A percentile compares a stretch with the other conserved stretches of the same genome.
phyloP scores from a whole-genome alignment of 179 eudicot genomes.

The Dionaea muscipula region DNA sequence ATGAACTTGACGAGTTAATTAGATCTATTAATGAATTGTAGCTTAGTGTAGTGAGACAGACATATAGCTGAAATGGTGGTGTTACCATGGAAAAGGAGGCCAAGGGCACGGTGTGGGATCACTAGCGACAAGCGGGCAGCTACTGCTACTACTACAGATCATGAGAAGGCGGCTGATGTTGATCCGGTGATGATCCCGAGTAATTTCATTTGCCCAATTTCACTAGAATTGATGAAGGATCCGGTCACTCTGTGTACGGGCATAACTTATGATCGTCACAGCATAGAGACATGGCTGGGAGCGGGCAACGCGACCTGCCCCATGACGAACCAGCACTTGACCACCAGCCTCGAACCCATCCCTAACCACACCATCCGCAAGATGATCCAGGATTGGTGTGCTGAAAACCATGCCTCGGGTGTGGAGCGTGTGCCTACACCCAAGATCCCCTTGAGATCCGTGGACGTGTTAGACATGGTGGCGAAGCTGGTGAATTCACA shows the following conservation, averaged over 20 bases:
- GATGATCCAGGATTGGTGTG: conserved; percentile 77
- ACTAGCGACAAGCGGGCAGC: background rate
- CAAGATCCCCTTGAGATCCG: conserved; percentile 26
- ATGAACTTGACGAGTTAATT: too few species aligned
- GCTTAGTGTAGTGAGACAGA: too few species aligned
- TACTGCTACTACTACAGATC: too few species aligned
- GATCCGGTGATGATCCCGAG: conserved; percentile 32
- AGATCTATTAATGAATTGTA: too few species aligned
- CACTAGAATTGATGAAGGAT: conserved; percentile 73
- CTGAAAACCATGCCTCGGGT: conserved; percentile 44
- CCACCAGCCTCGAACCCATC: conserved; percentile 21
- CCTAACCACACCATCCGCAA: conserved; percentile 78
- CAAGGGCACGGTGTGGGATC: background rate
- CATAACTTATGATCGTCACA: conserved; percentile 67
- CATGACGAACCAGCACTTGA: conserved; percentile 42
- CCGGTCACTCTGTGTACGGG: conserved; percentile 69
- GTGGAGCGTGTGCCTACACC: conserved; percentile 62
- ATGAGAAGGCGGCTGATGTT: background rate
- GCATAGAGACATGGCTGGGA: conserved; percentile 66
- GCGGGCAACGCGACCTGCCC: conserved; percentile 48
- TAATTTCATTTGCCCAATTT: conserved; percentile 64
- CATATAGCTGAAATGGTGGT: background rate
- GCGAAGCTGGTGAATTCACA: background rate
- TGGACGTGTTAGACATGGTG: conserved; percentile 12
- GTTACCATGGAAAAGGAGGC: background rate